phyloP scores from a whole-genome alignment of 192 early-diverging fungal species.

The Rhizophagus clarus region DNA sequence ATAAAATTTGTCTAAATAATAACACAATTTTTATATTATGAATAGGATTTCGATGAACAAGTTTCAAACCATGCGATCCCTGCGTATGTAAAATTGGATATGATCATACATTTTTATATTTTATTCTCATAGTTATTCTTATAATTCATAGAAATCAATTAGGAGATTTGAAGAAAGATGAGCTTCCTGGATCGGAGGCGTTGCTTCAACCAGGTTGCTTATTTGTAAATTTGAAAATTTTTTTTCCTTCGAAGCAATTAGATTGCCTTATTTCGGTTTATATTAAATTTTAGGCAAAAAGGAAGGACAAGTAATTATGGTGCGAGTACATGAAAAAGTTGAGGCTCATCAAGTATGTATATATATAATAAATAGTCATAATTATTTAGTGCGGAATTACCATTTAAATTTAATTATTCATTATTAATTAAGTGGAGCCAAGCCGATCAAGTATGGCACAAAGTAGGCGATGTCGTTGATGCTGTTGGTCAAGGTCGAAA shows the following conservation, averaged over 20 bases:
- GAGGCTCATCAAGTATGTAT: conserved; percentile 76
- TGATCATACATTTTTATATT: neutral
- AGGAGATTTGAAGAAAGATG: conserved; percentile 79
- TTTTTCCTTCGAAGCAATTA: too few relatives aligned
- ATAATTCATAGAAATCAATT: conserved; percentile 65
- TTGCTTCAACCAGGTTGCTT: conserved; percentile 62
- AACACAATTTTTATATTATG: neutral
- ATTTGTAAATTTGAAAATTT: conserved; percentile 14
- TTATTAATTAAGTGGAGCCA: conserved; percentile 64
- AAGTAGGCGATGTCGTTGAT: conserved; percentile 94
- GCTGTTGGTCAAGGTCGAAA: conserved; percentile 75
- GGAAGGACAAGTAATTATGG: conserved; percentile 90
- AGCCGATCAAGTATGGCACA: conserved; percentile 66
- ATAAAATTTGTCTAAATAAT: neutral
- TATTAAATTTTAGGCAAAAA: conserved; percentile 53
- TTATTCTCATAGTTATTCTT: neutral
- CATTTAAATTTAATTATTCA: neutral
- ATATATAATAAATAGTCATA: neutral
- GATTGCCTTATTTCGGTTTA: neutral
- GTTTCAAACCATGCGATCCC: conserved; percentile 62
- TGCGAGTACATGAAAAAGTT: conserved; percentile 69
- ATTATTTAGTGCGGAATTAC: neutral
- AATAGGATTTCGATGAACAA: conserved; percentile 53
- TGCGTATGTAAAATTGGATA: conserved; percentile 44
- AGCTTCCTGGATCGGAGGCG: conserved; percentile 78